Evolutionary conservation across 352 stramenopile species (phyloP).

Genomic region (Globisporangium radiosum): DNA sequence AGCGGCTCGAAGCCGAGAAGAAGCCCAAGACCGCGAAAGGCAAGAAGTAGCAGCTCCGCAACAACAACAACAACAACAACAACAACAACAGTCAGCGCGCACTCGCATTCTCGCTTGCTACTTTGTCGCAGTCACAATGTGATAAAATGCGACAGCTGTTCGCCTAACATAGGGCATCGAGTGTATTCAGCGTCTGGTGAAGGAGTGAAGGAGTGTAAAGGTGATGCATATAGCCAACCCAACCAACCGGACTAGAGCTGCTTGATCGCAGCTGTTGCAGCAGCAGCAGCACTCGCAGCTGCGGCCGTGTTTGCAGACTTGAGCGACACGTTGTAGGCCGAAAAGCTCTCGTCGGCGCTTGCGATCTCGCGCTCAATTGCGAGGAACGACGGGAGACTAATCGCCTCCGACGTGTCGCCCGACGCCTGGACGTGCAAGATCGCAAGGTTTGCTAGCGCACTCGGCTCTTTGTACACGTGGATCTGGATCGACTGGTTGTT

Average conservation of each 20-base stretch:
- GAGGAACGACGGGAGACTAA: slow-evolving; percentile 71
- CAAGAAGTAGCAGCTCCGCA: slow-evolving; percentile 20
- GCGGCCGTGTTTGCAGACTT: slow-evolving; percentile 17
- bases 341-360: slow-evolving; percentile 54
- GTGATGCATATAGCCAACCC: no score
- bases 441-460: slow-evolving; percentile 44
- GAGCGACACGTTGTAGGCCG: slow-evolving; percentile 78
- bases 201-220: no score
- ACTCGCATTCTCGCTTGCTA: no score
- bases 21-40: slow-evolving; percentile 42
- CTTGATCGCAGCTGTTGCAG: neutral
- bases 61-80: no score
- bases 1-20: slow-evolving; percentile 31
- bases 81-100: no score
- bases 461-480: slow-evolving; percentile 81
- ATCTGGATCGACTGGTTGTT: slow-evolving; percentile 86
- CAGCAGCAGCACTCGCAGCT: slow-evolving; percentile 13
- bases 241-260: slow-evolving; percentile 4
- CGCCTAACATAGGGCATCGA: neutral
- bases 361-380: slow-evolving; percentile 61
- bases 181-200: slow-evolving; percentile 2
- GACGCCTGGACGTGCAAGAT: slow-evolving; percentile 78
- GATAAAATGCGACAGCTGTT: no score
- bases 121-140: no score
- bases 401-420: slow-evolving; percentile 38